phyloP scores from a whole-genome alignment of 371 early-diverging fungal species.

The Mortierella sp. region DNA sequence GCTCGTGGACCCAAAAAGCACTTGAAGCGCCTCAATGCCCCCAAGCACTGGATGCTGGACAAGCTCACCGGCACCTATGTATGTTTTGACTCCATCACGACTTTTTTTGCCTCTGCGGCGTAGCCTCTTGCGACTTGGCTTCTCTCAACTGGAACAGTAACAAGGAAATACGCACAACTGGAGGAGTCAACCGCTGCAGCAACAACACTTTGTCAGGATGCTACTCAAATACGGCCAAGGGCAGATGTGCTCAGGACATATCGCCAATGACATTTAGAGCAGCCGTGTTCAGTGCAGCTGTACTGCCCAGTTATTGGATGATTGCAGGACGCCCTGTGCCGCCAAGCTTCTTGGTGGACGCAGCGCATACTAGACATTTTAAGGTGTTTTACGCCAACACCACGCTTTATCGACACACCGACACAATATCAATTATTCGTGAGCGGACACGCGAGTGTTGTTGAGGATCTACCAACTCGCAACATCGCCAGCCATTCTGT shows the following conservation, averaged over 20 bases:
- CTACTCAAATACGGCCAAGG: background rate
- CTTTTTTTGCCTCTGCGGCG: background rate
- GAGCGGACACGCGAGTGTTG: background rate
- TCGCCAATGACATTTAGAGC: background rate
- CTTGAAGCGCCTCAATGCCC: slow-evolving; percentile 99
- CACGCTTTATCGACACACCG: background rate
- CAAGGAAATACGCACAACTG: background rate
- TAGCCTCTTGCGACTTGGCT: background rate
- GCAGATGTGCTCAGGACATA: background rate
- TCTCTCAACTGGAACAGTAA: background rate
- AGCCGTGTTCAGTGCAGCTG: background rate
- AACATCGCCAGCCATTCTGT: background rate
- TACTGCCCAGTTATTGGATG: background rate
- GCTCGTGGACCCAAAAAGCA: slow-evolving; percentile 99
- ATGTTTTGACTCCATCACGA: slow-evolving; percentile 37
- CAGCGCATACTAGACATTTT: background rate
- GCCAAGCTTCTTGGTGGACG: background rate
- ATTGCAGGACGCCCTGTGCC: background rate
- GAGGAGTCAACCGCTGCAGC: background rate
- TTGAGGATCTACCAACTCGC: background rate
- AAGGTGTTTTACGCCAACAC: background rate
- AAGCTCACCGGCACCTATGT: slow-evolving; percentile 97
- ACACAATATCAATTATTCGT: background rate
- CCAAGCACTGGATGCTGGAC: slow-evolving; percentile 99
- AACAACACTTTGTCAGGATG: background rate